A percentile compares a stretch with the other conserved stretches of the same genome.
Conservation (phyloP, 2,329 filamentous ascomycete genomes). For the Alternaria ventricosa region DNA sequence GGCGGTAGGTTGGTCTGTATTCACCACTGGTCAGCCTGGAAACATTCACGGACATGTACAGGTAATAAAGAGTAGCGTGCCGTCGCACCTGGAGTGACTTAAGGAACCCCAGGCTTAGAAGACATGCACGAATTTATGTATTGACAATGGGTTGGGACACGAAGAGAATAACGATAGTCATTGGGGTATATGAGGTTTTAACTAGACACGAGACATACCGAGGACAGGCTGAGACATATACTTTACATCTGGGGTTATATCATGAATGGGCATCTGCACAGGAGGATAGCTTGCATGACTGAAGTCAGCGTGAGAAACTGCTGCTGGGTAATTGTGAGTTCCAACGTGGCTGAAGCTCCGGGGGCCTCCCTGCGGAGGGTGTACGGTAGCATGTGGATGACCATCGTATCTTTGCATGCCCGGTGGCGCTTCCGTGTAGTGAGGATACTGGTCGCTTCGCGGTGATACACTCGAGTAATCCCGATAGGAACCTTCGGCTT, state of each 20-base stretch:
- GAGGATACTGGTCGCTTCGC: constrained; percentile 31
- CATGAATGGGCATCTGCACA: constrained; percentile 46
- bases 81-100: background rate
- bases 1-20: constrained; percentile 33
- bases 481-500: constrained; percentile 32
- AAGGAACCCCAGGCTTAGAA: constrained; percentile 3
- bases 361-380: constrained; percentile 25
- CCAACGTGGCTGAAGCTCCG: constrained; percentile 30
- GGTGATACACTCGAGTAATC: constrained; percentile 30
- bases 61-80: background rate
- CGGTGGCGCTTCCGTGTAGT: constrained; percentile 29
- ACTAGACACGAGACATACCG: constrained; percentile 52
- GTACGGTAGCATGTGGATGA: constrained; percentile 27
- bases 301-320: constrained; percentile 35
- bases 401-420: constrained; percentile 31
- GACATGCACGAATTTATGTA: constrained; percentile 15
- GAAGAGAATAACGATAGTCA: constrained; percentile 38
- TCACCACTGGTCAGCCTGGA: constrained; percentile 27
- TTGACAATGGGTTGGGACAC: constrained; percentile 13
- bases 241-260: constrained; percentile 45
- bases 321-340: constrained; percentile 27
- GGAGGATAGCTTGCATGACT: constrained; percentile 38
- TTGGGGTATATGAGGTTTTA: constrained; percentile 42
- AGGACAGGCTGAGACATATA: constrained; percentile 48
- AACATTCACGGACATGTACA: background rate